Base-by-base conservation (phyloP, 495 filamentous ascomycete genomes). In the Penicillium egyptiacum region DNA sequence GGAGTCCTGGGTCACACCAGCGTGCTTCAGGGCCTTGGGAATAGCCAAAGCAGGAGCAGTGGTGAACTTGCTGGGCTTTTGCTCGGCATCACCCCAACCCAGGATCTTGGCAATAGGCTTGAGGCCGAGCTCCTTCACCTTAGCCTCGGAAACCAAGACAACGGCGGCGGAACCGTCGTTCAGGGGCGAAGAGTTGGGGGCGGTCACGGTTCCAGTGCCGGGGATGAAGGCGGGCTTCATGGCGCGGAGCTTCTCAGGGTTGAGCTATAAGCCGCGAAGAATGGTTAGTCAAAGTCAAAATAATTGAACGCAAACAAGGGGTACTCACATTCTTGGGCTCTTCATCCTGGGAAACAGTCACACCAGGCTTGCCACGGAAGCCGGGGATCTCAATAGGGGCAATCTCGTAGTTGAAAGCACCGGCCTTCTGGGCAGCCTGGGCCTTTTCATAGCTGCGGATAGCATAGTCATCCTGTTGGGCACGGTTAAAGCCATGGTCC, bases 181-280 rank as follows among this genome's bases (percentile, higher is more conserved):
- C 64, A 98, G 81, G 23, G 94, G 94, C 1, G 93, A 93, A 11
- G 94, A 95, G 76, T 98, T 98, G 54, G 94, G 91, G n/a, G 94
- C 91, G 10, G 94, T 98, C 56, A 98, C 91, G 52, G 91, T 96
- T 58, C 92, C 92, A 35, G 73, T 70, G 41, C 83, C 85, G 46
- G 92, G 83, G 58, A 88, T 84, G 80, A 98, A 98, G 37, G 86
- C 88, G 47, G 94, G 89, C 68, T 88, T 88, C 64, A 96, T 88
- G 43, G 83, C 76, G 70, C 85, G 87, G 16, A 96, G 85, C 76
- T 97, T 97, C 50, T 92, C 87, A 59, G 88, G 83, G 78, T 98
- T 98, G 61, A 98, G 90, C 81, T 87, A 61, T 30, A 43, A 30
- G 25, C 50, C 47, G 16, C 51, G 57, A 57, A 51, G 49, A 68